Conservation (phyloP, 2,329 filamentous ascomycete species). For the Leptographium flavum region DNA sequence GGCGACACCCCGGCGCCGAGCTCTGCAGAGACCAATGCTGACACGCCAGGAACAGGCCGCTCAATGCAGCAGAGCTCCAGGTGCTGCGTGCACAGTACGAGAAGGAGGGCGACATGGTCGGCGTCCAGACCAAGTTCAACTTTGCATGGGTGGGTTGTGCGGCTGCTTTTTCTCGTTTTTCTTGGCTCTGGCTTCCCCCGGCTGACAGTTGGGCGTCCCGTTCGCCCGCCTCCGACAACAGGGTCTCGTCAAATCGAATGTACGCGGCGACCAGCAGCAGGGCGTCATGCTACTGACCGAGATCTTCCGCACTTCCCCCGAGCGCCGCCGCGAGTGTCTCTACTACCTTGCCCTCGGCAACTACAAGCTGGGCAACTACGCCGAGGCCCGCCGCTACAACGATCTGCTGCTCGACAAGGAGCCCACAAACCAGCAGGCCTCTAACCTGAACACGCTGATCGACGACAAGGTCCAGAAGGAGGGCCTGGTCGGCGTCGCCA, state of each 20-base stretch:
- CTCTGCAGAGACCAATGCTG: neutral
- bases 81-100: conserved; percentile 91
- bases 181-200: too few relatives aligned
- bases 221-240: conserved; percentile 20
- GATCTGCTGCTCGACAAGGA: conserved; percentile 84
- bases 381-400: conserved; percentile 87
- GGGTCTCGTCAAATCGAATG: conserved; percentile 89
- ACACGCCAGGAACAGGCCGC: conserved; percentile 40
- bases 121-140: conserved; percentile 98
- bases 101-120: conserved; percentile 93
- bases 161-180: neutral
- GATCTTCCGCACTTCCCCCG: conserved; percentile 87
- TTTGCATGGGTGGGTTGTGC: conserved; percentile 78
- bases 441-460: conserved; percentile 73
- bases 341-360: conserved; percentile 96
- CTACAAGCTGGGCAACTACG: conserved; percentile 97
- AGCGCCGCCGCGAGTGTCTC: conserved; percentile 90
- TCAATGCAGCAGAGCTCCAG: conserved; percentile 83
- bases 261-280: conserved; percentile 77
- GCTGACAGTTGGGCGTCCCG: neutral
- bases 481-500: conserved; percentile 84
- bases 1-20: neutral
- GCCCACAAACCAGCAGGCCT: conserved; percentile 78
- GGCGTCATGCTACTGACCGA: conserved; percentile 88
- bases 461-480: conserved; percentile 95